phyloP scores from a whole-genome alignment of 371 early-diverging fungal genomes.

The Mucor mucedo region DNA sequence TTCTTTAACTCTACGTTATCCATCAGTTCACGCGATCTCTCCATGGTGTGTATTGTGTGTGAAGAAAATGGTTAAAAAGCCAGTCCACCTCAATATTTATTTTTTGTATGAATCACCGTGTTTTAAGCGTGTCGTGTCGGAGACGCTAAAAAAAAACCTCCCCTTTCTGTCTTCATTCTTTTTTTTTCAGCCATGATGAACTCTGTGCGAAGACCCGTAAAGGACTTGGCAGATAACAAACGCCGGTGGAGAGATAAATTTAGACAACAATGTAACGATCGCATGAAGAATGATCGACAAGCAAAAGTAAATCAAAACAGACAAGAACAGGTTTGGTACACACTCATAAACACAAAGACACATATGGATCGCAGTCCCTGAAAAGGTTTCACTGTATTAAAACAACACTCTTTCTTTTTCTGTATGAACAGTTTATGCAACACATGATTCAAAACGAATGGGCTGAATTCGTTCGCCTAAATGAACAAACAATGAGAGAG shows the following conservation, averaged over 20 bases:
- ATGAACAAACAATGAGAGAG: slow-evolving; percentile 22
- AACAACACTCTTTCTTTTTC: neutral
- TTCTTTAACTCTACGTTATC: too few species aligned
- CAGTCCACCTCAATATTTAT: too few species aligned
- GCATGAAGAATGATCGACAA: slow-evolving; percentile 17
- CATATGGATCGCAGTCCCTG: too few species aligned
- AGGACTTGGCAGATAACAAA: slow-evolving; percentile 8
- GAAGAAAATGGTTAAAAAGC: too few species aligned
- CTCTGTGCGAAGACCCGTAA: slow-evolving; percentile 7
- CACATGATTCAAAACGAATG: slow-evolving; percentile 16
- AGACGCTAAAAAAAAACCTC: too few species aligned
- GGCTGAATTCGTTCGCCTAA: slow-evolving; percentile 11
- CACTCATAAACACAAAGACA: too few species aligned
- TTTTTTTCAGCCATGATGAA: slow-evolving; percentile 1
- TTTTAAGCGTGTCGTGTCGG: too few species aligned
- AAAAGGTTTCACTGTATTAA: too few species aligned
- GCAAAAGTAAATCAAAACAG: slow-evolving; percentile 14
- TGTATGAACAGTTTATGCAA: slow-evolving; percentile 16
- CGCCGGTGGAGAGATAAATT: slow-evolving; percentile 28
- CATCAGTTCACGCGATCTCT: too few species aligned
- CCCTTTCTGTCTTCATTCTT: too few species aligned
- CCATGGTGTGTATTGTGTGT: too few species aligned
- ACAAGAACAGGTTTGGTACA: slow-evolving; percentile 19
- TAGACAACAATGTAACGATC: slow-evolving; percentile 15
- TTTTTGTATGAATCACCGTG: too few species aligned